Percentiles rank a stretch among this genome's conserved stretches.
Evolutionary conservation across 352 stramenopile genomes (phyloP).

Genomic region (Pythium phragmitis): DNA sequence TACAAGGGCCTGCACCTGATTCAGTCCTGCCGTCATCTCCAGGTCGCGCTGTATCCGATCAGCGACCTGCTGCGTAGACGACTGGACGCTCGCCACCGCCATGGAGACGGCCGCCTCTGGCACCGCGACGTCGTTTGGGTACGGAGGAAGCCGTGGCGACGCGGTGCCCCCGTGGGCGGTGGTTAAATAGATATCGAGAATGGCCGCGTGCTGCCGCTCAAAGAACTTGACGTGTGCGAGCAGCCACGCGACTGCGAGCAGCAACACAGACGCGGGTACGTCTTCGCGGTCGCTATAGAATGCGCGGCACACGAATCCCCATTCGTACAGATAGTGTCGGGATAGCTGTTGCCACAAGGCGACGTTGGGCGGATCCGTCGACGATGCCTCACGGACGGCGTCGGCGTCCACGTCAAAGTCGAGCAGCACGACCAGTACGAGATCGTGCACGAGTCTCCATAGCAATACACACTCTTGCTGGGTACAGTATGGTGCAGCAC

Average conservation of each 20-base stretch:
- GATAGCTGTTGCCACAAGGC: constrained; percentile 36
- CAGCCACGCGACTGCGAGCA: constrained; percentile 54
- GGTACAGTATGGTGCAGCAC: background rate
- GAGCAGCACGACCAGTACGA: constrained; percentile 58
- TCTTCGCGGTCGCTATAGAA: constrained; percentile 36
- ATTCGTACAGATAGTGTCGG: constrained; percentile 63
- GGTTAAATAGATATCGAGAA: constrained; percentile 37
- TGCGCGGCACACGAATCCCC: constrained; percentile 48
- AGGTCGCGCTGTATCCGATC: background rate
- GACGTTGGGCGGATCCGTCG: constrained; percentile 17
- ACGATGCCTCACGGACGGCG: constrained; percentile 29
- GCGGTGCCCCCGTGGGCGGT: background rate
- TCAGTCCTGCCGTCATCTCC: background rate
- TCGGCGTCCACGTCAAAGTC: constrained; percentile 53
- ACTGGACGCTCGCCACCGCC: constrained; percentile 7
- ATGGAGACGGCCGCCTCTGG: constrained; percentile 10
- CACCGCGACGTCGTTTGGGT: constrained; percentile 39
- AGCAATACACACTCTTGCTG: constrained; percentile 47
- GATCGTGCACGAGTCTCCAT: constrained; percentile 64
- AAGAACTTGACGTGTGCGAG: constrained; percentile 50
- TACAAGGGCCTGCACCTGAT: constrained; percentile 34
- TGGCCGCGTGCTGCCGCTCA: constrained; percentile 39
- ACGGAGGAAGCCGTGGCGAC: constrained; percentile 28
- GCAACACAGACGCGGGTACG: constrained; percentile 38
- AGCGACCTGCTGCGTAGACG: constrained; percentile 1